Base-by-base conservation (phyloP, 202 grass and related monocot species). In the Zizania palustris region DNA sequence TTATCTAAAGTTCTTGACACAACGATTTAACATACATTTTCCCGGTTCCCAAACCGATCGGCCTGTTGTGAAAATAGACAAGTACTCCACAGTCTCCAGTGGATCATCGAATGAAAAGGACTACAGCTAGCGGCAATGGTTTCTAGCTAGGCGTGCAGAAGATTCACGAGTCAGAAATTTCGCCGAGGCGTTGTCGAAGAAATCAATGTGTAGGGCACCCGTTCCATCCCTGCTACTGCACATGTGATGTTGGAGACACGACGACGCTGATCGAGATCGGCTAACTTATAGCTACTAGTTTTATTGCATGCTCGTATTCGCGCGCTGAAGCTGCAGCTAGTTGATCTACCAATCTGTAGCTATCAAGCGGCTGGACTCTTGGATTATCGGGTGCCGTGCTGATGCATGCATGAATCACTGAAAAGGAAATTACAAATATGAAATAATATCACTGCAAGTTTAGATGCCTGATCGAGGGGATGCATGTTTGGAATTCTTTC, bases 91-190 rank as follows among this genome's bases (percentile, higher is more conserved):
- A 22, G 7, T 9, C 1, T 12, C 10, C 49, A 40, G 3, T 72
- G 16, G 36, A 50, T 37, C 18, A 62, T 62, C 42, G 9, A 19
- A 62, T 18, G 21, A 34, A 58, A 6, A 49, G 41, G 4, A 34
- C 4, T 11, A 48, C 10, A 45, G 7, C 50, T 7, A 45, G 7
- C 50, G 60, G 73, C 19, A 18, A 34, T 49, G 13, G 21, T 13
- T 33, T 16, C 11, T 69, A 13, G 28, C 11, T 69, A 13, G 28
- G 49, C 15, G 16, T 22, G 5, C 22, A 22, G 18, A 22, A 72
- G 36, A 57, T n/a, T 53, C 34, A 39, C n/a, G 7, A 61, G 46
- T 66, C 74, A 66, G 65, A 66, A 11, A 1, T 65, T 65, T 66
- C 45, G 36, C 7, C 14, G 11, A n/a, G 12, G 12, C 4, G 45